Evolutionary conservation across 768 basidiomycete genomes (phyloP).

Genomic region (Ramaria sp.): DNA sequence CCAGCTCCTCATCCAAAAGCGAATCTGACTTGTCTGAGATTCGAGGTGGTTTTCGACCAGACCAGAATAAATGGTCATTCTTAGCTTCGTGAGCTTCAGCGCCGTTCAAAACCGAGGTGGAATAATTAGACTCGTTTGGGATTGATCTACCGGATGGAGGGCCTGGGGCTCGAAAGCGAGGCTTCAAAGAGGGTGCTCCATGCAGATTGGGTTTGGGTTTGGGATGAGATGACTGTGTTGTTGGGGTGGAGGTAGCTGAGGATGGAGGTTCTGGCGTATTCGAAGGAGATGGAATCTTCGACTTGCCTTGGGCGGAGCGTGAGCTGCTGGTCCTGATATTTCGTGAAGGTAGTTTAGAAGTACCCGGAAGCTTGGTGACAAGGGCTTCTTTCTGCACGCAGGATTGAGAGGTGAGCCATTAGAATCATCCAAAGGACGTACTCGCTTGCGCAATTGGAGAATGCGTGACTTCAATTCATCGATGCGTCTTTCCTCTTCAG

Average conservation of each 20-base stretch:
- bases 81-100: not conserved
- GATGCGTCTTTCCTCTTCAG: slow-evolving; percentile 33
- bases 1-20: not conserved
- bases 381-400: not conserved
- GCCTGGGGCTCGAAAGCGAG: not conserved
- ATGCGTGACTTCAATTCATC: slow-evolving; percentile 33
- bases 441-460: slow-evolving; percentile 29
- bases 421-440: slow-evolving; percentile 10
- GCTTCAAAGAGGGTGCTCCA: not conserved
- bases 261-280: not conserved
- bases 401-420: not conserved
- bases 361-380: not conserved
- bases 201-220: not conserved
- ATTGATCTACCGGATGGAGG: not conserved
- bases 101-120: not conserved
- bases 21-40: not conserved
- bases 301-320: not conserved
- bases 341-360: not conserved
- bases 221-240: not conserved
- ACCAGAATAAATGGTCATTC: not conserved
- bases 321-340: not conserved
- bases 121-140: not conserved
- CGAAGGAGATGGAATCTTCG: not conserved
- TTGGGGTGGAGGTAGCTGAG: not conserved
- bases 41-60: not conserved